Percentiles rank a stretch among this genome's conserved stretches.
These are phyloP conservation scores for Phialocephala subalpina DNA, from an alignment of 2,329 filamentous ascomycete genomes.

Conservation along the genomic window DNA sequence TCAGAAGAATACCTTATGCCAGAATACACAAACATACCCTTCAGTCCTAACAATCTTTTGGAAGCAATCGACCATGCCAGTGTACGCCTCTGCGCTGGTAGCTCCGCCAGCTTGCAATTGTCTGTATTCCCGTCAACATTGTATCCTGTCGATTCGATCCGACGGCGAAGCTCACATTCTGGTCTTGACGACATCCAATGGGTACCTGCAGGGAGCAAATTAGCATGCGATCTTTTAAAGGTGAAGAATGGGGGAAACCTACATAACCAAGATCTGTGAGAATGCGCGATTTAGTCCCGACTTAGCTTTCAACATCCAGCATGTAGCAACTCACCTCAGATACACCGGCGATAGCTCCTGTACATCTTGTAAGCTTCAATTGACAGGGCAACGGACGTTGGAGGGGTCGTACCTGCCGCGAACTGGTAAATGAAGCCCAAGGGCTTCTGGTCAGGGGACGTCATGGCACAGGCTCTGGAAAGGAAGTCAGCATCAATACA, in stretches of 20 bases:
- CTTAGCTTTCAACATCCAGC: not conserved
- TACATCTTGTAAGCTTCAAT: constrained; percentile 41
- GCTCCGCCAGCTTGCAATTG: constrained; percentile 84
- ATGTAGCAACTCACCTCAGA: constrained; percentile 77
- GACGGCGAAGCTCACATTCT: constrained; percentile 73
- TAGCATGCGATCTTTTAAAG: constrained; percentile 24
- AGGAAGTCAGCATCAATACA: not conserved
- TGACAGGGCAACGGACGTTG: constrained; percentile 34
- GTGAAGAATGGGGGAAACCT: constrained; percentile 46
- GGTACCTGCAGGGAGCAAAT: constrained; percentile 74
- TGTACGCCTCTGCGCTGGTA: constrained; percentile 84
- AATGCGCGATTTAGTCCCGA: constrained; percentile 32
- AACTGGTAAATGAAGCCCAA: constrained; percentile 96
- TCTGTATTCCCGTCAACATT: constrained; percentile 54
- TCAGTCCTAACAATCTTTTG: constrained; percentile 95
- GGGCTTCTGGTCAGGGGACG: constrained; percentile 72
- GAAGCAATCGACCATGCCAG: constrained; percentile 98
- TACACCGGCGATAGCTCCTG: constrained; percentile 93
- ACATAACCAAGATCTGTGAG: constrained; percentile 86
- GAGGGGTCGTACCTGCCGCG: constrained; percentile 73
- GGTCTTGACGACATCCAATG: constrained; percentile 97
- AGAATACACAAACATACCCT: constrained; percentile 66
- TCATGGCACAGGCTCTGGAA: constrained; percentile 50
- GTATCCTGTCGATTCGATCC: not conserved
- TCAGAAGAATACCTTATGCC: constrained; percentile 18